These are phyloP conservation scores for Hericium coralloides DNA, from an alignment of 768 basidiomycete species.

Conservation along the genomic window DNA sequence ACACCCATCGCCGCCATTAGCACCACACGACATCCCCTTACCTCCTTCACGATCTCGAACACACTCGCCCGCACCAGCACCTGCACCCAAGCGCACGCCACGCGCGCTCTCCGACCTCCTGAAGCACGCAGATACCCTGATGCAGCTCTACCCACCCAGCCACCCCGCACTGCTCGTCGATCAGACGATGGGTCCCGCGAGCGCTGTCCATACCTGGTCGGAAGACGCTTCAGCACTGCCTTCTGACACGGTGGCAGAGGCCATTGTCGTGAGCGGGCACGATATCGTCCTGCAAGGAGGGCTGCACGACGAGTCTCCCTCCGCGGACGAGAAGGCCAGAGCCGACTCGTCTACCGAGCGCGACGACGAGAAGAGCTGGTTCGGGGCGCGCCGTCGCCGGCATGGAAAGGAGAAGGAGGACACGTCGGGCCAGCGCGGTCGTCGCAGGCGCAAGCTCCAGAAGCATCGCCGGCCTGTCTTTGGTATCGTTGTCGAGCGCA, in stretches of 20 bases:
- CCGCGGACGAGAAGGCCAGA: conserved; percentile 2
- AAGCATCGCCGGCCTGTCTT: conserved; percentile 10
- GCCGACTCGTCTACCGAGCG: too few species aligned
- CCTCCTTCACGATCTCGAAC: background rate
- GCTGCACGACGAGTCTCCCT: background rate
- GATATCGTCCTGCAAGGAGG: conserved; percentile 44
- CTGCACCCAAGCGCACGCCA: conserved; percentile 14
- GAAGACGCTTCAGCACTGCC: conserved; percentile 36
- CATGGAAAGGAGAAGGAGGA: conserved; percentile 8
- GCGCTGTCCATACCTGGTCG: conserved; percentile 69
- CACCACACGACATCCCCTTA: background rate
- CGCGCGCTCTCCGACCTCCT: conserved; percentile 41
- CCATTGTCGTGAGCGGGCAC: conserved; percentile 45
- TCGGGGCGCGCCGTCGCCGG: background rate
- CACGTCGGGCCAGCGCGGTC: conserved; percentile 7
- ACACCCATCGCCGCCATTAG: background rate
- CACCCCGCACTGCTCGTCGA: conserved; percentile 44
- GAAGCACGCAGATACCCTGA: conserved; percentile 48
- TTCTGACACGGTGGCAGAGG: conserved; percentile 48
- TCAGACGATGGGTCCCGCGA: conserved; percentile 70
- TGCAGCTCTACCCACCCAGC: conserved; percentile 47
- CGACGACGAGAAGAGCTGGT: background rate
- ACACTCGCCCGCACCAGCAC: conserved; percentile 3
- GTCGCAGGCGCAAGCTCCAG: background rate
- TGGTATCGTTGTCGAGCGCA: conserved; percentile 21